Conservation (phyloP, 129 eudicot genomes). For the Logfia minima region DNA sequence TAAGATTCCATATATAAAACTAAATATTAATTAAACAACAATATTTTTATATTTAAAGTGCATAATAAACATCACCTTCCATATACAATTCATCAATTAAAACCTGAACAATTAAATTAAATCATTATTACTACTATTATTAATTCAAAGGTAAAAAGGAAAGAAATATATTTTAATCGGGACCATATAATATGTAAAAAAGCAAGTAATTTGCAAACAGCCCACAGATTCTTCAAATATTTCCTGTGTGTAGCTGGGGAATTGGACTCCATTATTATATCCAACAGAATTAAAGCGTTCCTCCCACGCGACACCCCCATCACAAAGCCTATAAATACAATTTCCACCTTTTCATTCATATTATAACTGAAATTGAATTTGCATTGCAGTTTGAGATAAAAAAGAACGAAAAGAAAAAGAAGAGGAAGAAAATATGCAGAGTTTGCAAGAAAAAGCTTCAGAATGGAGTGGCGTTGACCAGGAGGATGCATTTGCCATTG, state of each 20-base stretch:
- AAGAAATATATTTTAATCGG: no score
- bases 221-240: constrained; percentile 26
- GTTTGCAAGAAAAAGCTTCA: constrained; percentile 82
- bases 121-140: no score
- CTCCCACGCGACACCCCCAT: constrained; percentile 50
- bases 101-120: no score
- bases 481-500: constrained; percentile 83
- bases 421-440: constrained; percentile 49
- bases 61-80: no score
- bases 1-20: no score
- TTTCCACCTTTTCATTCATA: not conserved
- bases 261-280: constrained; percentile 4
- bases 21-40: no score
- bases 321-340: constrained; percentile 40
- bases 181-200: no score
- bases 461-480: constrained; percentile 85
- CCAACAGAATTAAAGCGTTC: constrained; percentile 32
- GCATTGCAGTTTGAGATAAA: not conserved
- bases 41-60: no score
- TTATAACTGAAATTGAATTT: not conserved
- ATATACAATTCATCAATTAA: no score
- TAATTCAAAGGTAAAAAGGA: no score
- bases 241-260: constrained; percentile 20
- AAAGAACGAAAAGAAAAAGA: not conserved
- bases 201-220: not conserved